Conservation (phyloP, 306 rosid genomes). For the Betula pendula region DNA sequence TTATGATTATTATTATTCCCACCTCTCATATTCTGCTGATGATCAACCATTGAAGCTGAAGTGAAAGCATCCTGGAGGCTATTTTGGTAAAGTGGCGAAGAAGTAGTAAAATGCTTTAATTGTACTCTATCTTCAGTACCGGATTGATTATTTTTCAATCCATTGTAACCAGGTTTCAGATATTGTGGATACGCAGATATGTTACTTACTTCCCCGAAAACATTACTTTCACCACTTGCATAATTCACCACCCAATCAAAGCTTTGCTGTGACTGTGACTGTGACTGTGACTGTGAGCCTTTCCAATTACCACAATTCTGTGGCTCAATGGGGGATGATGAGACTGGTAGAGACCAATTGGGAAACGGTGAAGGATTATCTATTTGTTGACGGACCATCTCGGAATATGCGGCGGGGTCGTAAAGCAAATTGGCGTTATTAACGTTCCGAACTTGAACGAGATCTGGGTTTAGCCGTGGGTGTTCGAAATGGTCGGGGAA, state of each 20-base stretch:
- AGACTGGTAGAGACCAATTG: slow-evolving; percentile 17
- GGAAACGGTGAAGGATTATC: slow-evolving; percentile 24
- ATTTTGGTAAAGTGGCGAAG: no score
- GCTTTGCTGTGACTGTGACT: no score
- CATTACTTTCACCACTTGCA: slow-evolving; percentile 30
- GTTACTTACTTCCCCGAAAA: slow-evolving; percentile 28
- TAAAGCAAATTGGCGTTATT: slow-evolving; percentile 58
- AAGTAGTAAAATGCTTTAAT: no score
- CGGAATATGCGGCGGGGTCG: slow-evolving; percentile 41
- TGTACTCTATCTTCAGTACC: no score
- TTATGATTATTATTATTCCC: neutral
- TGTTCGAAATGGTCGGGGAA: slow-evolving; percentile 37
- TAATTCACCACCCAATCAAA: slow-evolving; percentile 57
- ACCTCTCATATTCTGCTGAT: slow-evolving; percentile 22
- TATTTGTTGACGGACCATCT: slow-evolving; percentile 33
- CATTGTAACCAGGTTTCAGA: slow-evolving; percentile 31
- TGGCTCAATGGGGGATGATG: slow-evolving; percentile 27
- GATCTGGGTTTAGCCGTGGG: slow-evolving; percentile 40
- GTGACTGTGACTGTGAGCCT: no score
- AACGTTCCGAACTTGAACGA: slow-evolving; percentile 53
- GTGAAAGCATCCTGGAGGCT: slow-evolving; percentile 48
- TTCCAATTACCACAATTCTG: slow-evolving; percentile 44
- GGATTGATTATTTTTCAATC: no score
- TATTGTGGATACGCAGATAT: slow-evolving; percentile 26
- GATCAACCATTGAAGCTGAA: no score